Conservation (phyloP, 78 protist genomes). For the Protostelium mycophagum region DNA sequence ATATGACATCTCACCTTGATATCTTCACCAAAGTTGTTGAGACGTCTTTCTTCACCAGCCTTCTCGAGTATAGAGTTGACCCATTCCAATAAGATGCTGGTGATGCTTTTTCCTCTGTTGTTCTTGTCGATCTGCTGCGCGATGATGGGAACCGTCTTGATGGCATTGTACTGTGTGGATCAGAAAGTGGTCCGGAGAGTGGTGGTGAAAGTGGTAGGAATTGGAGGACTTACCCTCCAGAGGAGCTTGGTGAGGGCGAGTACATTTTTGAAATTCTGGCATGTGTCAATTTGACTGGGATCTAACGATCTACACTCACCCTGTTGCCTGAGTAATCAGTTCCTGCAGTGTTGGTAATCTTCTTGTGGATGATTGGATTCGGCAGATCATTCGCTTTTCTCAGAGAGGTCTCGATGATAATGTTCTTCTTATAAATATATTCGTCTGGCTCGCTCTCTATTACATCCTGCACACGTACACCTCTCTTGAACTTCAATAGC, state of each 20-base stretch:
- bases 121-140: conserved; percentile 20
- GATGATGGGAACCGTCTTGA: conserved; percentile 18
- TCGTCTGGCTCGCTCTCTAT: neutral
- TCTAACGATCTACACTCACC: too few relatives aligned
- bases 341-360: too few relatives aligned
- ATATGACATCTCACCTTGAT: neutral
- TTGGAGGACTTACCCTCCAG: neutral
- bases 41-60: conserved; percentile 17
- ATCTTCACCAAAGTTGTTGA: conserved; percentile 35
- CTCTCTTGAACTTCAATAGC: neutral
- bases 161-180: neutral
- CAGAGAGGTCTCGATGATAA: neutral
- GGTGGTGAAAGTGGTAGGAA: too few relatives aligned
- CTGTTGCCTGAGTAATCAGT: neutral
- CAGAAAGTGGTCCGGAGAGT: too few relatives aligned
- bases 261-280: neutral
- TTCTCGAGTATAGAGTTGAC: conserved; percentile 46
- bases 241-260: neutral
- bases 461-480: neutral
- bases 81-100: conserved; percentile 48
- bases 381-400: neutral
- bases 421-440: neutral
- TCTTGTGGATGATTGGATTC: too few relatives aligned
- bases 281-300: neutral
- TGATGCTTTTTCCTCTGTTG: neutral